A percentile compares a stretch with the other conserved stretches of the same genome.
Evolutionary conservation across 73 alveolate species (phyloP).

Genomic region (Paramecium biaurelia): DNA sequence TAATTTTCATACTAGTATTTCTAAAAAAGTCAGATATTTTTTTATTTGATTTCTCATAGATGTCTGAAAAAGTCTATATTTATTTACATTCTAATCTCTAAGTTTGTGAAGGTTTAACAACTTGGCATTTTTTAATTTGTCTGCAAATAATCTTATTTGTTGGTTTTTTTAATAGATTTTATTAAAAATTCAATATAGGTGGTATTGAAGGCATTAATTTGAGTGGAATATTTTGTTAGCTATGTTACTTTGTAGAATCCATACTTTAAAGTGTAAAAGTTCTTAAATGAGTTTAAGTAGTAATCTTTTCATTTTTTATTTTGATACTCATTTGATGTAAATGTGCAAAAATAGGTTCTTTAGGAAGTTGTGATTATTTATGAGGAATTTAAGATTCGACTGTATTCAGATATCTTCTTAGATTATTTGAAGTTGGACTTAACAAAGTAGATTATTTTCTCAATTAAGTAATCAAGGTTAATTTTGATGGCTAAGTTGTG

Average conservation of each 20-base stretch:
- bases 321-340: neutral
- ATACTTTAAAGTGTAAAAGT: neutral
- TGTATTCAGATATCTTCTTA: neutral
- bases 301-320: neutral
- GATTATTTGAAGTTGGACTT: neutral
- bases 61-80: neutral
- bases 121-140: neutral
- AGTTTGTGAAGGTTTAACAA: neutral
- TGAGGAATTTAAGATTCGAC: neutral
- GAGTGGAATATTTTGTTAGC: neutral
- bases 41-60: neutral
- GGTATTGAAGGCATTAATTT: neutral
- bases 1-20: neutral
- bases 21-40: neutral
- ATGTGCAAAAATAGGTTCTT: neutral
- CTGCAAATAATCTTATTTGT: neutral
- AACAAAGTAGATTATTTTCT: neutral
- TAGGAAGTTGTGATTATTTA: neutral
- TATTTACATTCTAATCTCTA: neutral
- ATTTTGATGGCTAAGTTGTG: neutral
- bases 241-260: neutral
- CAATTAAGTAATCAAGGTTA: neutral
- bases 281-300: conserved; percentile 1
- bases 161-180: neutral
- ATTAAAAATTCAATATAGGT: neutral